These are phyloP conservation scores for Arxiozyma heterogenica DNA, from an alignment of 1,139 yeast genomes.

Conservation along the genomic window DNA sequence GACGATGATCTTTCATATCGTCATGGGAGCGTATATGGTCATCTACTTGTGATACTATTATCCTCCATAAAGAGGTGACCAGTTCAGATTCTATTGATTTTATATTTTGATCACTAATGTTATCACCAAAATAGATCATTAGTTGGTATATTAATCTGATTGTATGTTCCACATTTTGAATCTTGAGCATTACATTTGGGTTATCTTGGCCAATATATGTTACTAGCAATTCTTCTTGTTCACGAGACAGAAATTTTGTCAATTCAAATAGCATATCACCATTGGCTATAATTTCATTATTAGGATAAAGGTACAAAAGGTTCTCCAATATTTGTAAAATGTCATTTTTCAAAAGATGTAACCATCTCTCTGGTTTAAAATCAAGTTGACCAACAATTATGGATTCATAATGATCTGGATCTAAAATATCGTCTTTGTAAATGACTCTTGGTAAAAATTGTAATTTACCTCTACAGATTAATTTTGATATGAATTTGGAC, in stretches of 20 bases:
- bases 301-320: constrained; percentile 13
- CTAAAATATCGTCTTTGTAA: constrained; percentile 15
- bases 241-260: constrained; percentile 18
- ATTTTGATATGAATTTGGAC: constrained; percentile 16
- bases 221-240: constrained; percentile 22
- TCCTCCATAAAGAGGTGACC: constrained; percentile 24
- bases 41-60: constrained; percentile 19
- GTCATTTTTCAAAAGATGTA: constrained; percentile 18
- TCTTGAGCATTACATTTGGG: constrained; percentile 15
- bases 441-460: constrained; percentile 24
- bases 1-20: constrained; percentile 17
- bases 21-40: constrained; percentile 7
- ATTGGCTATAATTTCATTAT: constrained; percentile 12
- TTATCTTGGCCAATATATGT: constrained; percentile 21
- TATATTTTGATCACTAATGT: constrained; percentile 14
- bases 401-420: constrained; percentile 3
- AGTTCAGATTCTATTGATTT: constrained; percentile 24
- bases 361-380: constrained; percentile 21
- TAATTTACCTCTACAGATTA: constrained; percentile 17
- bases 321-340: constrained; percentile 22
- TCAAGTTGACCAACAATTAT: constrained; percentile 1
- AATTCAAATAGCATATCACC: constrained; percentile 20
- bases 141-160: constrained; percentile 19
- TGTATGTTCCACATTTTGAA: constrained; percentile 18
- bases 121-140: constrained; percentile 18